Percentiles rank a stretch among this genome's conserved stretches.
phyloP scores from a whole-genome alignment of 2,329 filamentous ascomycete genomes.

The Microthyrium microscopicum region DNA sequence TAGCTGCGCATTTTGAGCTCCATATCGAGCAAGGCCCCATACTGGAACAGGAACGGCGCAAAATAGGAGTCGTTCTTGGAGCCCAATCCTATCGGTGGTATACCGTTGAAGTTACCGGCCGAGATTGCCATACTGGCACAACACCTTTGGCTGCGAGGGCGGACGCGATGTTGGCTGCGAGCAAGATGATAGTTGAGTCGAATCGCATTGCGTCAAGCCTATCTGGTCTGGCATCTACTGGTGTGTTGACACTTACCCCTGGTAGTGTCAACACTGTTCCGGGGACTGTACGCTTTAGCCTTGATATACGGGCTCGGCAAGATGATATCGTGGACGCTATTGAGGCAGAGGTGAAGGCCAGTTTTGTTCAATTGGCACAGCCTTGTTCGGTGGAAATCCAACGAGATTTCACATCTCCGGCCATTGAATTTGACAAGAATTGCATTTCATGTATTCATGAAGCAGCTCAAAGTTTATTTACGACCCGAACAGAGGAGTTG shows the following conservation, averaged over 20 bases:
- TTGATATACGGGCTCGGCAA: constrained; percentile 47
- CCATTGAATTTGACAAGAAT: constrained; percentile 47
- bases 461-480: constrained; percentile 40
- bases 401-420: constrained; percentile 44
- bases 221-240: constrained; percentile 49
- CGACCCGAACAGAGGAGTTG: constrained; percentile 37
- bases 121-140: constrained; percentile 59
- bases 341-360: constrained; percentile 36
- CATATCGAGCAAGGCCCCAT: constrained; percentile 56
- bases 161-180: constrained; percentile 51
- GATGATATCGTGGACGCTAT: constrained; percentile 41
- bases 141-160: constrained; percentile 50
- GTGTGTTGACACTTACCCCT: constrained; percentile 48
- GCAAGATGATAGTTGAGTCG: constrained; percentile 49
- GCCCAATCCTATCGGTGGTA: constrained; percentile 65
- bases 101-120: constrained; percentile 46
- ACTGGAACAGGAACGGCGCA: constrained; percentile 45
- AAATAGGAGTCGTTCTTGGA: constrained; percentile 53
- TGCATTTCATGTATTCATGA: constrained; percentile 49
- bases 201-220: constrained; percentile 45
- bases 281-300: constrained; percentile 46
- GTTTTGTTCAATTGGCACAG: constrained; percentile 44
- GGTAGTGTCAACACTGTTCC: constrained; percentile 62
- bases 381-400: constrained; percentile 40
- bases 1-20: constrained; percentile 15